phyloP scores from a whole-genome alignment of 2,329 filamentous ascomycete species.

The Fusarium miscanthi region DNA sequence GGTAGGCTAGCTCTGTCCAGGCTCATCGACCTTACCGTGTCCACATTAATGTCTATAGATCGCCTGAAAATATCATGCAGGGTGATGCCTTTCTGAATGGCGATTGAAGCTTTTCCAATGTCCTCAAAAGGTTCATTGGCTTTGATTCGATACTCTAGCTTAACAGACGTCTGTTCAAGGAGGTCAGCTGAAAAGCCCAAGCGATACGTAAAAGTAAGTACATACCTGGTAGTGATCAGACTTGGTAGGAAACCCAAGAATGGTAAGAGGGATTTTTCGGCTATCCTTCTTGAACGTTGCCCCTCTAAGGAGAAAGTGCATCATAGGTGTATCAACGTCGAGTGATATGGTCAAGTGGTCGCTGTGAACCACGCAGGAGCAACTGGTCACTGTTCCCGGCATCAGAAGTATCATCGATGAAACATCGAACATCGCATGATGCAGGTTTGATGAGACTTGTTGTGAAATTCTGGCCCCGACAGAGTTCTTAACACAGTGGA shows the following conservation, averaged over 20 bases:
- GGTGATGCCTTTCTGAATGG: neutral
- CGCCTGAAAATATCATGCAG: neutral
- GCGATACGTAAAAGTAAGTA: fast-evolving
- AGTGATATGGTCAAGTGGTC: neutral
- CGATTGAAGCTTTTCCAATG: neutral
- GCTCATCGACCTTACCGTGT: neutral
- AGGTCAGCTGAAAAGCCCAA: fast-evolving
- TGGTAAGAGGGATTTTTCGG: fast-evolving
- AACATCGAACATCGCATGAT: fast-evolving
- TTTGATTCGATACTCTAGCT: neutral
- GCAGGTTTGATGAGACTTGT: neutral
- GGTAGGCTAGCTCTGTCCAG: neutral
- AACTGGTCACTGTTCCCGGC: neutral
- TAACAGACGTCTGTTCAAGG: neutral
- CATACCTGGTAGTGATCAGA: neutral
- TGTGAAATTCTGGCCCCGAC: neutral
- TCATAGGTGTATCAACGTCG: neutral
- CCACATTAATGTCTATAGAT: neutral
- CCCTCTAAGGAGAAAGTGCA: neutral
- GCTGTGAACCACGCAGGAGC: neutral
- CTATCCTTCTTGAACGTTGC: neutral
- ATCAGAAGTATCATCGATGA: neutral
- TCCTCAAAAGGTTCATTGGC: neutral
- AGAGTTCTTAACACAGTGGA: neutral
- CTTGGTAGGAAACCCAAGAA: neutral